Percentiles rank a stretch among this genome's conserved stretches.
Evolutionary conservation across 192 early-diverging fungal genomes (phyloP).

Genomic region (Coemansia sp.): DNA sequence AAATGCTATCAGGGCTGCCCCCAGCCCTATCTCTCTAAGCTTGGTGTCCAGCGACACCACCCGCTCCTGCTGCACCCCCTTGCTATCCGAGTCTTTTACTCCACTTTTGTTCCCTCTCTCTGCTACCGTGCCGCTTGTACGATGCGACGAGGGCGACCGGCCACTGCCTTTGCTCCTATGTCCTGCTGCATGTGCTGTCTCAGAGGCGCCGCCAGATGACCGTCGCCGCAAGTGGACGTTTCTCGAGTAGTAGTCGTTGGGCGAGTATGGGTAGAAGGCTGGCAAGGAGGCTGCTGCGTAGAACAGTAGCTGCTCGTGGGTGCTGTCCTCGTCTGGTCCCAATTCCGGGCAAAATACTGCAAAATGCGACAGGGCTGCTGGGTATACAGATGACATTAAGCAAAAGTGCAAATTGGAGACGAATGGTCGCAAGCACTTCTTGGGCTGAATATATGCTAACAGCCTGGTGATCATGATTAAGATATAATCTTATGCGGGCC

Average conservation of each 20-base stretch:
- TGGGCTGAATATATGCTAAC: not conserved
- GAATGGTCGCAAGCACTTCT: not conserved
- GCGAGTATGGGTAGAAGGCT: constrained; percentile 37
- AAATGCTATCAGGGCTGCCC: constrained; percentile 70
- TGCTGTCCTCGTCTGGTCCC: constrained; percentile 64
- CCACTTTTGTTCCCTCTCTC: not conserved
- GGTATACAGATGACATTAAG: constrained; percentile 30
- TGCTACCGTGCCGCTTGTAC: constrained; percentile 2
- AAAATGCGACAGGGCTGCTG: constrained; percentile 65
- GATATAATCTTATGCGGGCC: no score
- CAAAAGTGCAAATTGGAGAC: not conserved
- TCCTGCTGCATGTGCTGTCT: not conserved
- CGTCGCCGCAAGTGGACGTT: constrained; percentile 31
- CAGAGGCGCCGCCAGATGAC: constrained; percentile 17
- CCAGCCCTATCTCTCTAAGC: constrained; percentile 71
- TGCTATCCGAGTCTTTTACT: not conserved
- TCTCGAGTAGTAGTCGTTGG: constrained; percentile 45
- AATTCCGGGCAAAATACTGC: constrained; percentile 72
- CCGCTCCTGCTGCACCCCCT: constrained; percentile 17
- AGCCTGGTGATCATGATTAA: no score
- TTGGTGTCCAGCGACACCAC: constrained; percentile 71
- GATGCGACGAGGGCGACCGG: not conserved
- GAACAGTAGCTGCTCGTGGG: constrained; percentile 73
- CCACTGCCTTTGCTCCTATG: no score
- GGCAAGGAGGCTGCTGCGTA: constrained; percentile 60